These are phyloP conservation scores for Avena atlantica DNA, from an alignment of 176 grass and related monocot genomes.

Conservation along the genomic window DNA sequence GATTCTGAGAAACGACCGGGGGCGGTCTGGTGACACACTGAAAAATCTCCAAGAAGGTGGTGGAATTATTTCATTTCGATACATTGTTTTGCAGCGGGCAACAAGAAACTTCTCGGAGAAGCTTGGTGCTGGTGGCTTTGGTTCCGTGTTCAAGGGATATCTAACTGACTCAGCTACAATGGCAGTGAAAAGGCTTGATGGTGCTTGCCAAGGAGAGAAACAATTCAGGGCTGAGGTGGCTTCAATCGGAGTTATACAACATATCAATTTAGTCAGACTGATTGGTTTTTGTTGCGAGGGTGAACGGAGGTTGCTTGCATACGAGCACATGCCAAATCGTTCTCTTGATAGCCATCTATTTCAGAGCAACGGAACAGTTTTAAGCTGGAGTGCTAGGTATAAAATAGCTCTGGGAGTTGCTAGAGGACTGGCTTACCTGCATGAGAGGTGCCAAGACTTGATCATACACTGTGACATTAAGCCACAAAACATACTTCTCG, in stretches of 20 bases:
- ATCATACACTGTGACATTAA: conserved; percentile 47
- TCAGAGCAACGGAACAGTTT: not conserved
- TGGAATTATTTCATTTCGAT: conserved; percentile 45
- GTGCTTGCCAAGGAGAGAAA: conserved; percentile 55
- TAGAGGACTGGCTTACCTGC: conserved; percentile 59
- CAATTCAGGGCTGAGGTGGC: conserved; percentile 45
- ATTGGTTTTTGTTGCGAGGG: conserved; percentile 61
- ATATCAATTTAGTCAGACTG: conserved; percentile 62
- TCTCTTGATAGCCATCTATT: conserved; percentile 58
- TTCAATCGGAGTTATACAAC: conserved; percentile 53
- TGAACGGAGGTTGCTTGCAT: conserved; percentile 50
- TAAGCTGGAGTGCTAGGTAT: conserved; percentile 54
- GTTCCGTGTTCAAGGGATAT: conserved; percentile 58
- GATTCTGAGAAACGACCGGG: conserved; percentile 2
- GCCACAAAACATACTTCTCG: conserved; percentile 32
- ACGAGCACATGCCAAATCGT: conserved; percentile 56
- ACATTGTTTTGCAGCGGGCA: conserved; percentile 41
- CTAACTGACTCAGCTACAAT: conserved; percentile 43
- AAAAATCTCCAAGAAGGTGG: conserved; percentile 33
- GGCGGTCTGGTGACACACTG: not conserved
- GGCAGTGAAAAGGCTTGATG: conserved; percentile 61
- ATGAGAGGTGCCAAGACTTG: conserved; percentile 57
- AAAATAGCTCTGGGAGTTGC: conserved; percentile 53
- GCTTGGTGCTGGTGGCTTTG: conserved; percentile 56
- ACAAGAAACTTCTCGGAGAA: conserved; percentile 57